phyloP scores from a whole-genome alignment of 139 green algal genomes.

The Edaphochlamys debaryana region DNA sequence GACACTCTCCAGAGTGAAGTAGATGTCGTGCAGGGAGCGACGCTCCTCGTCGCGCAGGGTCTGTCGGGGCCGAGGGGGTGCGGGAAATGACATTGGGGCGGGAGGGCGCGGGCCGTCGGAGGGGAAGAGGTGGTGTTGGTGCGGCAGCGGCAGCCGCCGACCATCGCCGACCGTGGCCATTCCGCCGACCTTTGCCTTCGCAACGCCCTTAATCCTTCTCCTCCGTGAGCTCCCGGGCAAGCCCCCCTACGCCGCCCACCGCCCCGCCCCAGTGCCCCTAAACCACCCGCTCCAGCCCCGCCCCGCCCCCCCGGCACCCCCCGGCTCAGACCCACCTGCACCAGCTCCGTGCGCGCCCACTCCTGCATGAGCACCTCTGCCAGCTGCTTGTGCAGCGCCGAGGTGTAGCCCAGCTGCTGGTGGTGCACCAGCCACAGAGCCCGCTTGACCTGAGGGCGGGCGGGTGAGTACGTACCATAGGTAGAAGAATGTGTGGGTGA shows the following conservation, averaged over 20 bases:
- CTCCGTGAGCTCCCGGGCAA: too few species aligned
- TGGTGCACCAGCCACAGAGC: constrained; percentile 32
- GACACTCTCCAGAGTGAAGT: background rate
- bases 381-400: constrained; percentile 6
- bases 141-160: too few species aligned
- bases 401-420: constrained; percentile 36
- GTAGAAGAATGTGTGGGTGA: too few species aligned
- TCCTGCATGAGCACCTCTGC: constrained; percentile 23
- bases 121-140: background rate
- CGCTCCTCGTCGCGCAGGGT: constrained; percentile 13
- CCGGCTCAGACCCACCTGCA: background rate
- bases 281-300: too few species aligned
- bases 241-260: too few species aligned
- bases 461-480: too few species aligned
- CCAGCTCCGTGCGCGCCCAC: constrained; percentile 18
- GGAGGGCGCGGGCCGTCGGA: background rate
- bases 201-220: too few species aligned
- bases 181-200: too few species aligned
- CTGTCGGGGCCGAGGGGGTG: background rate
- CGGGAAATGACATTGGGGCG: too few species aligned
- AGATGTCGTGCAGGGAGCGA: constrained; percentile 14
- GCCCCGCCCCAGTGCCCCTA: too few species aligned
- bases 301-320: too few species aligned
- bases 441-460: background rate
- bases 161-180: background rate